A percentile compares a stretch with the other conserved stretches of the same genome.
phyloP scores from a whole-genome alignment of 805 yeast genomes.

The Candida ulmi region DNA sequence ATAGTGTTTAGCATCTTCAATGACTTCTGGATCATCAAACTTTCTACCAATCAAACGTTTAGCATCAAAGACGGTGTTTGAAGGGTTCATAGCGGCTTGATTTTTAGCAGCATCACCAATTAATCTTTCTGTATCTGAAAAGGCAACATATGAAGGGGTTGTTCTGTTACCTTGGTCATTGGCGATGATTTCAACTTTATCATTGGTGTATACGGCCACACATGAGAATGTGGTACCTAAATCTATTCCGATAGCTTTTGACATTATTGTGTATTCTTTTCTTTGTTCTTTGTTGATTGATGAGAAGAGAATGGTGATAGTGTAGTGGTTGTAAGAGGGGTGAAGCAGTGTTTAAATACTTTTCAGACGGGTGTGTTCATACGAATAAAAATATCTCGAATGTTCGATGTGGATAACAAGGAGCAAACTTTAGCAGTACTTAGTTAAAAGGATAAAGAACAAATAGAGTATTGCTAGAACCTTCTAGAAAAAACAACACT shows the following conservation, averaged over 20 bases:
- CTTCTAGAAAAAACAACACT: constrained; percentile 1
- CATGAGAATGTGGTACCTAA: constrained; percentile 97
- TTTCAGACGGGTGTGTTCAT: background rate
- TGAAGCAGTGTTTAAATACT: constrained; percentile 5
- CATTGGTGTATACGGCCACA: constrained; percentile 84
- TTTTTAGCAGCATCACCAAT: constrained; percentile 98
- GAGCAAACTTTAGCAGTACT: too few species aligned
- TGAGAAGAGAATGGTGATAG: too few species aligned
- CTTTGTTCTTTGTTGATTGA: background rate
- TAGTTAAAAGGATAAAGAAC: too few species aligned
- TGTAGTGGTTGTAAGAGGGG: background rate
- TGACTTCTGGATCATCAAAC: constrained; percentile 74
- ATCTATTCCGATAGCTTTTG: constrained; percentile 76
- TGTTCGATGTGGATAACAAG: constrained; percentile 2
- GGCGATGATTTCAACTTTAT: constrained; percentile 91
- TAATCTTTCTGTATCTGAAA: constrained; percentile 91
- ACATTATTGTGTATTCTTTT: constrained; percentile 29
- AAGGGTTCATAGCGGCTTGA: constrained; percentile 96
- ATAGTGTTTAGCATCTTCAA: constrained; percentile 77
- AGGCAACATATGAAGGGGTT: constrained; percentile 94
- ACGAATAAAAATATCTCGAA: constrained; percentile 3
- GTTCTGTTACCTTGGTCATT: constrained; percentile 99
- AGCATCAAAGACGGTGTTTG: constrained; percentile 91
- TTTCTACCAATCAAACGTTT: constrained; percentile 90
- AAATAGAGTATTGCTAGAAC: background rate